A percentile compares a stretch with the other conserved stretches of the same genome.
Conservation (phyloP, 169 alveolate genomes). For the Perkinsus marinus region DNA sequence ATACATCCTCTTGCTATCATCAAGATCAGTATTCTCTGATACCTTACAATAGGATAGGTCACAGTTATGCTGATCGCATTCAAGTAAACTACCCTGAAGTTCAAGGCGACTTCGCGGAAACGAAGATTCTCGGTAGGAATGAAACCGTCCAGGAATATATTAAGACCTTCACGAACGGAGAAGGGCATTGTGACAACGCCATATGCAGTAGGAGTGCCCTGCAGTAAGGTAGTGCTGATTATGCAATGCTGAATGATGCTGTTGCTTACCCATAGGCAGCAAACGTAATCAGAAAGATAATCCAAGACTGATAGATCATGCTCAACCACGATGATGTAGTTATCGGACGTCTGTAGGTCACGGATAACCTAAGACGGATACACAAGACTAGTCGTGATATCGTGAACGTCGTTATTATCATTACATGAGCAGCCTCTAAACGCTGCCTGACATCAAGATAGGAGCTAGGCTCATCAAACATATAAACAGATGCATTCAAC, state of each 20-base stretch:
- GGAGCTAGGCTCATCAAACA: conserved; percentile 99
- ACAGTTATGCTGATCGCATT: too few relatives aligned
- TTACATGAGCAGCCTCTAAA: conserved; percentile 78
- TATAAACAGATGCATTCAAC: conserved; percentile 81
- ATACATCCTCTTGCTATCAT: neutral
- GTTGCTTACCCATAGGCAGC: conserved; percentile 92
- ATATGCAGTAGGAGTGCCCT: conserved; percentile 81
- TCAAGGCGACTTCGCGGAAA: conserved; percentile 91
- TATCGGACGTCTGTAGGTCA: conserved; percentile 62
- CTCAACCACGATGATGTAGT: conserved; percentile 90
- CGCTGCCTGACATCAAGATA: conserved; percentile 95
- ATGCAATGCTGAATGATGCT: neutral
- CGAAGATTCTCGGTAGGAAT: conserved; percentile 98
- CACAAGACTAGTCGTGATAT: neutral
- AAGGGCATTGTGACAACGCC: conserved; percentile 99
- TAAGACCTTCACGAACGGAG: conserved; percentile 95
- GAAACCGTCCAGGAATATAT: conserved; percentile 94
- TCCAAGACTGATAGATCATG: conserved; percentile 98
- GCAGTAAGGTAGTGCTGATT: neutral
- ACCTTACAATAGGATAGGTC: neutral
- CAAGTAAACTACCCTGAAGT: conserved; percentile 65
- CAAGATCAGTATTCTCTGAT: neutral
- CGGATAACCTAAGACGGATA: conserved; percentile 51
- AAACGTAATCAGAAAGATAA: conserved; percentile 93
- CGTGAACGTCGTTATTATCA: too few relatives aligned